Base-by-base conservation (phyloP, 2,329 filamentous ascomycete species). In the Aschersonia sp. region DNA sequence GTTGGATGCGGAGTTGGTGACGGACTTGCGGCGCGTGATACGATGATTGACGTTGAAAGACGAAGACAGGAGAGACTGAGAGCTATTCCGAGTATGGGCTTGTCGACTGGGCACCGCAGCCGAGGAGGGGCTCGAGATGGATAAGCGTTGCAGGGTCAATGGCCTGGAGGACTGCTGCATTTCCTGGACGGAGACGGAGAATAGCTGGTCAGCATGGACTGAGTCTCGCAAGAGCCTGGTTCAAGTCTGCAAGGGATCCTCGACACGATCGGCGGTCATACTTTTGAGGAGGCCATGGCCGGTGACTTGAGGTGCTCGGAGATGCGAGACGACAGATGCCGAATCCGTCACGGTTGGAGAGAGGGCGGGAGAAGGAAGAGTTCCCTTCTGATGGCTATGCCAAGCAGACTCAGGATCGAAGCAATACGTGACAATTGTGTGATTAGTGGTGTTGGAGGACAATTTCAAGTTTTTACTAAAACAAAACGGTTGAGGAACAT, bases 1-100 rank as follows among this genome's bases (percentile, higher is more conserved):
- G 65, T 85, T 89, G 63, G 78, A 75, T 45, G 74, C 76, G 44
- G 82, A 78, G 54, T 80, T 84, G 51, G 86, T 88, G 61, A 94
- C 89, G 68, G 89, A 96, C 77, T 97, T 97, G 58, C 92, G 81
- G 59, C 91, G 86, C 57, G 86, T 89, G 56, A 97, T 80, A 57
- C 92, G 85, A 66, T 95, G 85, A 64, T 80, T 82, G 57, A 82
- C 70, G 70, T 89, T 91, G 60, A 89, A 77, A 50, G 84, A 80
- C 56, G 80, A 80, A 51, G 84, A 77, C 48, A 89, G 84, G 56
- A 89, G 73, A 50, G 87, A 91, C 65, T 92, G 84, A 45, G 86
- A 86, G 70, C 89, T 86, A 57, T 80, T 81, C 60, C 89, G 83
- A 53, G 80, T 77, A 67, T 85, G 79, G 54, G 77, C 69, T 61